Base-by-base conservation (phyloP, 73 alveolate genomes). In the Blepharisma japonicum region DNA sequence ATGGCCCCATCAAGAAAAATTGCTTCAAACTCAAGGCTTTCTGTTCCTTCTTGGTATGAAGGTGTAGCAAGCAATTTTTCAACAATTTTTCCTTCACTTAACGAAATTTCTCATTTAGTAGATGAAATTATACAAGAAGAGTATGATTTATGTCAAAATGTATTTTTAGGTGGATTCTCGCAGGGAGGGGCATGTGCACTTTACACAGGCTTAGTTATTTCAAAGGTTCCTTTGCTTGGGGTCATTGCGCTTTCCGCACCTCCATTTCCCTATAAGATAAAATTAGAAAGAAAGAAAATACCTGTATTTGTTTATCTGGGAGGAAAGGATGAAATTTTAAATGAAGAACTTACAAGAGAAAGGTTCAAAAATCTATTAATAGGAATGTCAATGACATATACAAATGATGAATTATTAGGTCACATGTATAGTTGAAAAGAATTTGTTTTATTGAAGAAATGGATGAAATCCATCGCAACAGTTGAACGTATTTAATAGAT, bases 251-350 rank as follows among this genome's bases (percentile, higher is more conserved):
- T 70, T 39, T 70, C 80, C 2, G 23, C 71, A 2, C 27, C n/a
- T 70, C 21, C 46, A 9, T 54, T 45, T 39, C 27, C 42, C 14
- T 72, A 48, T 9, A 70, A 45, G n/a, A 18, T 11, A 20, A 47
- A 70, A 70, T 11, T 18, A 38, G 68, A 70, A 14, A 70, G 66
- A 18, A 61, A 61, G 46, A 18, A 14, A 25, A 70, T 47, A 7
- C 80, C 80, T 45, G 11, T 70, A 20, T 70, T 70, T 45, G 27
- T 70, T 70, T 70, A 70, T 70, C 81, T 14, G 11, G 80, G 80
- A n/a, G 39, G 27, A 39, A 47, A 45, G 4, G 80, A 70, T 5
- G 80, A 70, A 5, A 47, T 70, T 39, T 11, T 70, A 9, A n/a
- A n/a, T 61, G 18, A 61, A 9, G 23, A 61, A 2, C 14, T 25